Percentiles rank a stretch among this genome's conserved stretches.
Conservation (phyloP, 345 rosid species). For the Erodium maritimum region DNA sequence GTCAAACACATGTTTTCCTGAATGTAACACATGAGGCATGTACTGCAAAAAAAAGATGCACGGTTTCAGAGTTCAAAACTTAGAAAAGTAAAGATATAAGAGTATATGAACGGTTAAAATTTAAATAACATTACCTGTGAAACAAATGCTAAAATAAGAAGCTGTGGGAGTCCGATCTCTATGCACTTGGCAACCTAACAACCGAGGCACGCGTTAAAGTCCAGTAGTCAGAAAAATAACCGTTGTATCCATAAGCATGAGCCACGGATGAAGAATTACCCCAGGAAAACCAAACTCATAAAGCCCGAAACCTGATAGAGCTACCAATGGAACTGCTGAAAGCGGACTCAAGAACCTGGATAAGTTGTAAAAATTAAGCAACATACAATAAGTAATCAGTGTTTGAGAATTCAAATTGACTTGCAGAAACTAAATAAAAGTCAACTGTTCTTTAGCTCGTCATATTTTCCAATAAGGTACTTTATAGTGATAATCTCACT, state of each 20-base stretch:
- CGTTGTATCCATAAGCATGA: not conserved
- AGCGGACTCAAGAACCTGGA: conserved; percentile 93
- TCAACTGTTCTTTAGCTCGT: too few species aligned
- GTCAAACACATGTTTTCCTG: conserved; percentile 46
- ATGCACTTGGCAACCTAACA: conserved; percentile 85
- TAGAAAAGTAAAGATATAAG: not conserved
- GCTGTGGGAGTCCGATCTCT: conserved; percentile 95
- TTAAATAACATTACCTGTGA: conserved; percentile 52
- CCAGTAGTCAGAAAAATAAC: conserved; percentile 1
- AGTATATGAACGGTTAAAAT: not conserved
- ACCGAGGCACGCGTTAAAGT: conserved; percentile 8
- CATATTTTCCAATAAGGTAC: too few species aligned
- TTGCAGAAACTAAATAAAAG: too few species aligned
- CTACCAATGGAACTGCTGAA: conserved; percentile 88
- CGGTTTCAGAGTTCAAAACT: not conserved
- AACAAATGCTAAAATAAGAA: conserved; percentile 58
- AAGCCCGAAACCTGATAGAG: conserved; percentile 86
- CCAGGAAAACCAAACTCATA: conserved; percentile 96
- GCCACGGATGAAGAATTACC: conserved; percentile 34
- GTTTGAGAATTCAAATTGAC: too few species aligned
- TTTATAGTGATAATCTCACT: too few species aligned
- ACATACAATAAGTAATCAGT: not conserved
- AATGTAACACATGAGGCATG: conserved; percentile 53
- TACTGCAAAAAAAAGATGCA: conserved; percentile 44
- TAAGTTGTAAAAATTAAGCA: too few species aligned